Base-by-base conservation (phyloP, 1,284 basidiomycete genomes). In the Vanrija humicola region DNA sequence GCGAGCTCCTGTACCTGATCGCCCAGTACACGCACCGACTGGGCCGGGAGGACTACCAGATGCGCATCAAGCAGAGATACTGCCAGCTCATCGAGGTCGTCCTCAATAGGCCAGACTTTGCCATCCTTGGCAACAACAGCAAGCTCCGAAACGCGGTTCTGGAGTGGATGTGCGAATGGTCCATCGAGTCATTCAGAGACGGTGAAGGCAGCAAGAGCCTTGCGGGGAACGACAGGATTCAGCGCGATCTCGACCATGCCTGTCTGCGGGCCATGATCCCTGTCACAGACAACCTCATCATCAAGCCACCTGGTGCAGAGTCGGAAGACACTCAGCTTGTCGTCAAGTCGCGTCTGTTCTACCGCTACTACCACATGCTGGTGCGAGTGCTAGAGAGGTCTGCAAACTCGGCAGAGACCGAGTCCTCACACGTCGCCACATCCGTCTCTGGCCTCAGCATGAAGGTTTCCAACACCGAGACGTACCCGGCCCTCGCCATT, bases 101-200 rank as follows among this genome's bases (percentile, higher is more conserved):
- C 5, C 85, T 86, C 65, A 79, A 81, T 42, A 83, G 85, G 25
- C 79, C 80, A 0, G 85, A 87, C 52, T 79, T 82, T 10, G 73
- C 88, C 23, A 80, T 81, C 1, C 74, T 88, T 55, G 84, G 84
- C 8, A 87, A 86, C 70, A 86, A 88, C 63, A 83, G 79, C 56
- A 74, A 77, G 56, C 79, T 83, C 8, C 82, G 88, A n/a, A 86
- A 88, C 67, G 80, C 80, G 40, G 81, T 90, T 19, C 78, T 90
- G 18, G 87, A 92, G 63, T 81, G 83, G 50, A 78, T 93, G 45
- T 79, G 86, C 66, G 84, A 88, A 51, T 92, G 90, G 90, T 83
- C 69, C 0, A 62, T 66, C 44, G 72, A 74, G 42, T 59, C 62
- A 1, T 46, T 67, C 21, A 56, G 68, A 23, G 46, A 48, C 29